Evolutionary conservation across 148 eudicot species (phyloP).

Genomic region (Bassia scoparia): DNA sequence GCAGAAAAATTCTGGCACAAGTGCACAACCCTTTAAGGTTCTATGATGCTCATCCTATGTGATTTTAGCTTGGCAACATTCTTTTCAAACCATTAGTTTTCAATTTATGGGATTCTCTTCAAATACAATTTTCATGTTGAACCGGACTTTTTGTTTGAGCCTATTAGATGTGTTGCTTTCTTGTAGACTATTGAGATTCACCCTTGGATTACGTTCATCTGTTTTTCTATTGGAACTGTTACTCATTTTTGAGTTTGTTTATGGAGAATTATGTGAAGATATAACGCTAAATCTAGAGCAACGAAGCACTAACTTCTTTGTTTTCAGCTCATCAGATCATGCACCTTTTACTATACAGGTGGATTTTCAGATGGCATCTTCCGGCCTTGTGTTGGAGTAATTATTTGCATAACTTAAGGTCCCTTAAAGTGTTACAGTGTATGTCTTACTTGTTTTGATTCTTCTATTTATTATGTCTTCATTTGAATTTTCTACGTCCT

Average conservation of each 20-base stretch:
- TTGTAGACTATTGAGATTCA: not conserved
- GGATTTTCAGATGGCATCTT: conserved; percentile 61
- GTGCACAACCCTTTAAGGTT: too few species aligned
- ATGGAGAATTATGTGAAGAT: too few species aligned
- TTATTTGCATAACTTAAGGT: conserved; percentile 62
- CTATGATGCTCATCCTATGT: too few species aligned
- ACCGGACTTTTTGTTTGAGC: too few species aligned
- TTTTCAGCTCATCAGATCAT: not conserved
- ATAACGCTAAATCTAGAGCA: not conserved
- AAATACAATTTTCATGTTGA: too few species aligned
- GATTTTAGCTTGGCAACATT: too few species aligned
- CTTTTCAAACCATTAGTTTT: too few species aligned
- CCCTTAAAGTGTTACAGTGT: conserved; percentile 66
- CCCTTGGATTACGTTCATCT: not conserved
- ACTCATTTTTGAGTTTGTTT: not conserved
- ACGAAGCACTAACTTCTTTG: not conserved
- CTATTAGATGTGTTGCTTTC: not conserved
- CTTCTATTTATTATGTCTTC: not conserved
- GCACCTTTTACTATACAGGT: conserved; percentile 38
- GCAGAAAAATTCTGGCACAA: too few species aligned
- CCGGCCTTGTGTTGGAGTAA: conserved; percentile 75
- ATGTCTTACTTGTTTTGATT: conserved; percentile 16
- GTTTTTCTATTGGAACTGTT: not conserved
- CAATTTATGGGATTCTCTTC: too few species aligned
- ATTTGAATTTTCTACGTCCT: not conserved